These are phyloP conservation scores for Tolypocladium cylindrosporum DNA, from an alignment of 2,329 filamentous ascomycete genomes.

Conservation along the genomic window DNA sequence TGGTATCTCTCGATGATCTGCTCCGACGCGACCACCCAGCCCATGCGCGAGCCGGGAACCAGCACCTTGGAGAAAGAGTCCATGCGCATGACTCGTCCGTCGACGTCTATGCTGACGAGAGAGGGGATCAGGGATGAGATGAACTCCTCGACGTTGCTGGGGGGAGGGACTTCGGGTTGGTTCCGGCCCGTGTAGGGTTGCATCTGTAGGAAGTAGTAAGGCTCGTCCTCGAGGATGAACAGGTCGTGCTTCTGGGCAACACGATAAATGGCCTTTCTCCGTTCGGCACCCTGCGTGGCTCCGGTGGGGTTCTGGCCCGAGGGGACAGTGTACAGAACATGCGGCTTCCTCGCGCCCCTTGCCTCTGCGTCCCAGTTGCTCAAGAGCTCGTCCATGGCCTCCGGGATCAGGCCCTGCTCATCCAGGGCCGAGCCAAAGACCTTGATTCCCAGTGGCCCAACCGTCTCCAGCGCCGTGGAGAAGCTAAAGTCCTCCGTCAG, in stretches of 20 bases:
- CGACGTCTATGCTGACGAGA: conserved; percentile 68
- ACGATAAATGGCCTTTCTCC: conserved; percentile 63
- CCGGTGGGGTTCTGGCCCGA: conserved; percentile 90
- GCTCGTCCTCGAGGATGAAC: conserved; percentile 84
- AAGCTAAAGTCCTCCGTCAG: conserved; percentile 91
- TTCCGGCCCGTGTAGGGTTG: conserved; percentile 55
- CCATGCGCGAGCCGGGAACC: conserved; percentile 68
- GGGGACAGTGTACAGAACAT: conserved; percentile 50
- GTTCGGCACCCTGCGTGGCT: conserved; percentile 60
- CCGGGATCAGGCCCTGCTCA: conserved; percentile 41
- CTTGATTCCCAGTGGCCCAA: conserved; percentile 40
- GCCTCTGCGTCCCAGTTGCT: conserved; percentile 35
- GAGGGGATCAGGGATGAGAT: conserved; percentile 53
- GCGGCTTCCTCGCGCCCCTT: conserved; percentile 38
- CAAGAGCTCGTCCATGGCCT: conserved; percentile 40
- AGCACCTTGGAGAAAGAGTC: conserved; percentile 93
- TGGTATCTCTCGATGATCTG: conserved; percentile 77
- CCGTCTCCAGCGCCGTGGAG: conserved; percentile 56
- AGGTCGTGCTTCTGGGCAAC: conserved; percentile 78
- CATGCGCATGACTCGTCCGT: conserved; percentile 81
- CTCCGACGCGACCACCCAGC: conserved; percentile 83
- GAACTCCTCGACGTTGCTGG: conserved; percentile 59
- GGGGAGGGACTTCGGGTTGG: conserved; percentile 40
- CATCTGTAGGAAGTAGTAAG: conserved; percentile 92
- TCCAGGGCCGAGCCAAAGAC: conserved; percentile 42